Evolutionary conservation across 2,329 filamentous ascomycete species (phyloP).

Genomic region (Aureobasidium sp.): DNA sequence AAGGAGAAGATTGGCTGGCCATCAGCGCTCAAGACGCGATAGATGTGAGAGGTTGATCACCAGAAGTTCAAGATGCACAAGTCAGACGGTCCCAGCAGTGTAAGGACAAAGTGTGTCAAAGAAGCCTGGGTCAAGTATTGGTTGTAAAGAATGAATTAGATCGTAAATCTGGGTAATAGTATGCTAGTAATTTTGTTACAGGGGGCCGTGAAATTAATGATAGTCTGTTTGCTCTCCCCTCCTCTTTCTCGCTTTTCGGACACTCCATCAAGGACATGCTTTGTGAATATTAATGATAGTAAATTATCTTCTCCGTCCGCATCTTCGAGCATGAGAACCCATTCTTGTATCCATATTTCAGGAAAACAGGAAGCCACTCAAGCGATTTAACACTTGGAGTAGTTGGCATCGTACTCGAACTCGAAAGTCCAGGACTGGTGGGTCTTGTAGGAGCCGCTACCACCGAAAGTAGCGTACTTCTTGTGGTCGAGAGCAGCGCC

Average conservation of each 20-base stretch:
- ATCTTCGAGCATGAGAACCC: not conserved
- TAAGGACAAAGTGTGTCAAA: too few species aligned
- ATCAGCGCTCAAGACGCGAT: too few species aligned
- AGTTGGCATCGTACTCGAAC: not conserved
- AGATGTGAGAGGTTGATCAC: too few species aligned
- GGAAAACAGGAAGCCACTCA: not conserved
- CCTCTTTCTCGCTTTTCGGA: not conserved
- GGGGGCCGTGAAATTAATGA: not conserved
- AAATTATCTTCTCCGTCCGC: not conserved
- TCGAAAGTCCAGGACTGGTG: constrained; percentile 14
- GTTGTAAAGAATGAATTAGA: not conserved
- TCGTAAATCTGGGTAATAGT: not conserved
- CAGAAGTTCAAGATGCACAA: too few species aligned
- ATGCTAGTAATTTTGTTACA: not conserved
- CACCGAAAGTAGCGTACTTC: constrained; percentile 16
- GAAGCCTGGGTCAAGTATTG: not conserved
- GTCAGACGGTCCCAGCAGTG: too few species aligned
- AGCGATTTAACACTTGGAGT: constrained; percentile 1
- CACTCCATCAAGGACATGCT: not conserved
- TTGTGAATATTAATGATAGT: not conserved
- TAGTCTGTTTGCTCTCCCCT: not conserved
- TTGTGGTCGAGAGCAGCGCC: constrained; percentile 15
- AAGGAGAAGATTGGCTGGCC: too few species aligned
- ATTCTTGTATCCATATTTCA: not conserved
- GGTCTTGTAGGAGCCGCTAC: constrained; percentile 13